These are phyloP conservation scores for Cladorrhinum samala DNA, from an alignment of 495 filamentous ascomycete species.

Conservation along the genomic window DNA sequence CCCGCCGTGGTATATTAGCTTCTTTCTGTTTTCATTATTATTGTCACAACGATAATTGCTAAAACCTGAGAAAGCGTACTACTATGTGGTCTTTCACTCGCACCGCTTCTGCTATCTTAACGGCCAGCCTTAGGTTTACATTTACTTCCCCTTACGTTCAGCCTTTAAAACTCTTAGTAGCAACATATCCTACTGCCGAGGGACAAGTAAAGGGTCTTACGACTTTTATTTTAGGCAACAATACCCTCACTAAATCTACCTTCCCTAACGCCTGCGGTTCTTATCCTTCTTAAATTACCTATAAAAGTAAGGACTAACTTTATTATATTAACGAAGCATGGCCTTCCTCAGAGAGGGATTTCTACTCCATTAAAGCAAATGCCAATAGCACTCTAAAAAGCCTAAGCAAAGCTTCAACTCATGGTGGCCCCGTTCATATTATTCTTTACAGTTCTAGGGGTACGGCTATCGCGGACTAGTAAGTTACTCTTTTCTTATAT, in stretches of 20 bases:
- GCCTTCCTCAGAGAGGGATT: slow-evolving; percentile 30
- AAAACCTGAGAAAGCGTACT: too few species aligned
- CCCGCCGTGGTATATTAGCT: too few species aligned
- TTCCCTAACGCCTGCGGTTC: slow-evolving; percentile 46
- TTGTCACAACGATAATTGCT: too few species aligned
- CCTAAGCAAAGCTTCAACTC: slow-evolving; percentile 26
- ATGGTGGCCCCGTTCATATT: slow-evolving; percentile 40
- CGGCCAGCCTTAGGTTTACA: slow-evolving; percentile 4
- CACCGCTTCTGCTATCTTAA: slow-evolving; percentile 4
- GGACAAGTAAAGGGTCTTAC: slow-evolving; percentile 32
- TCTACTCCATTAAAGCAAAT: slow-evolving; percentile 36
- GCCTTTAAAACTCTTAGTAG: slow-evolving; percentile 4
- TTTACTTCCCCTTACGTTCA: slow-evolving; percentile 1
- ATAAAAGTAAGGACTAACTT: slow-evolving; percentile 43
- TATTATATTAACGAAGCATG: slow-evolving; percentile 58
- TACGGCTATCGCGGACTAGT: slow-evolving; percentile 47
- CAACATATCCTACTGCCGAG: slow-evolving; percentile 3
- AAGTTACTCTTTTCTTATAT: slow-evolving; percentile 32
- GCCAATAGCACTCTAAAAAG: slow-evolving; percentile 33
- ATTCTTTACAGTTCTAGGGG: slow-evolving; percentile 37
- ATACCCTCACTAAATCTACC: slow-evolving; percentile 16
- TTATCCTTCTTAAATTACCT: slow-evolving; percentile 54
- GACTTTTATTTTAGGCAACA: slow-evolving; percentile 40
- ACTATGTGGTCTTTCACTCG: slow-evolving; percentile 6
- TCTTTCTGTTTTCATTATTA: too few species aligned